Evolutionary conservation across 257 asterid species (phyloP).

Genomic region (Jasminum sambac): DNA sequence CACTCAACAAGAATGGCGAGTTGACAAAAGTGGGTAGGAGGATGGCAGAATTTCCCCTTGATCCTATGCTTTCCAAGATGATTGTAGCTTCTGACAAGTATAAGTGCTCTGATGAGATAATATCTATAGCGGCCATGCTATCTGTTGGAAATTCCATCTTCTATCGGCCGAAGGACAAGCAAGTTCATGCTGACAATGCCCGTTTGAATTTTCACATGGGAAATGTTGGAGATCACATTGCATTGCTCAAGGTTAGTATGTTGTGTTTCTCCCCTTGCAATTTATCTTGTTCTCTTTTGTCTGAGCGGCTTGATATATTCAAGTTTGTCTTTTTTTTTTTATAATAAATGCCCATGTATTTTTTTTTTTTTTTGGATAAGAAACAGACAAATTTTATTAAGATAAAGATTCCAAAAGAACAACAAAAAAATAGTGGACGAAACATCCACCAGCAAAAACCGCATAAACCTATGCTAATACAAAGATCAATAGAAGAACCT

Average conservation of each 20-base stretch:
- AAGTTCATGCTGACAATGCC: constrained; percentile 95
- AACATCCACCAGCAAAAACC: too few relatives aligned
- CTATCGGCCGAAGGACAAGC: constrained; percentile 92
- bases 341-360: constrained; percentile 1
- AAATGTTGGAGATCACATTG: constrained; percentile 94
- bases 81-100: constrained; percentile 87
- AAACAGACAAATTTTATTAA: too few relatives aligned
- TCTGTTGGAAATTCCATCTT: constrained; percentile 91
- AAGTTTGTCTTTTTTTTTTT: not conserved
- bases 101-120: constrained; percentile 81
- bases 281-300: constrained; percentile 7
- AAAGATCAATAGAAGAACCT: too few relatives aligned
- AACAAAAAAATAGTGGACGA: too few relatives aligned
- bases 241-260: constrained; percentile 68
- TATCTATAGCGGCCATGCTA: constrained; percentile 90
- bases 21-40: constrained; percentile 84
- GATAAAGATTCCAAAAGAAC: too few relatives aligned
- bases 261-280: not conserved
- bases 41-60: constrained; percentile 97
- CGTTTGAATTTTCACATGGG: constrained; percentile 87
- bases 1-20: constrained; percentile 86
- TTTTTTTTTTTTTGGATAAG: too few relatives aligned
- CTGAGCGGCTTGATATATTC: not conserved
- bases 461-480: too few relatives aligned
- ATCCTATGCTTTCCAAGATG: constrained; percentile 95